phyloP scores from a whole-genome alignment of 2,329 filamentous ascomycete genomes.

The Xylariomycetidae sp. region DNA sequence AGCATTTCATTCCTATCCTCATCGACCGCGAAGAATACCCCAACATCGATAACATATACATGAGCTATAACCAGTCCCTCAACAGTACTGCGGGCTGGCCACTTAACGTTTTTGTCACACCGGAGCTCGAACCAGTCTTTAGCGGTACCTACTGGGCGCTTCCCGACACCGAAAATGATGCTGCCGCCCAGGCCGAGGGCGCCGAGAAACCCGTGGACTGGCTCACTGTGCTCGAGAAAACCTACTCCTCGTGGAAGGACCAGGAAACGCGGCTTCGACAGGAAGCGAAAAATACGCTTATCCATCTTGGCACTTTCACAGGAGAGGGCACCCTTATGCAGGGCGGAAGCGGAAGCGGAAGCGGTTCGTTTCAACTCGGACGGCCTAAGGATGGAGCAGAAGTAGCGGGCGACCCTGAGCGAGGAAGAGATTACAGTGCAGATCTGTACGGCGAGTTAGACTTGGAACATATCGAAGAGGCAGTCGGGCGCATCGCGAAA shows the following conservation, averaged over 20 bases:
- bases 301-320: conserved; percentile 78
- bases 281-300: conserved; percentile 75
- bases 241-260: conserved; percentile 69
- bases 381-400: conserved; percentile 1
- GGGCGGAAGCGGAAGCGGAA: conserved; percentile 16
- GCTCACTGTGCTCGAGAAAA: conserved; percentile 73
- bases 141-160: conserved; percentile 95
- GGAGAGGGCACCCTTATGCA: conserved; percentile 70
- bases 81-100: conserved; percentile 91
- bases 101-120: conserved; percentile 92
- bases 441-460: conserved; percentile 66
- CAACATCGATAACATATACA: conserved; percentile 92
- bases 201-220: conserved; percentile 67
- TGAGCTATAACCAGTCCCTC: conserved; percentile 96
- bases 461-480: conserved; percentile 85
- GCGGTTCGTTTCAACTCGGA: conserved; percentile 5
- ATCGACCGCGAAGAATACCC: conserved; percentile 91
- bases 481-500: conserved; percentile 69
- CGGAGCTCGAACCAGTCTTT: conserved; percentile 87
- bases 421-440: conserved; percentile 23
- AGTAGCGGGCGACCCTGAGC: no score
- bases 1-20: conserved; percentile 83
- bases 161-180: conserved; percentile 50
- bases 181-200: conserved; percentile 35
- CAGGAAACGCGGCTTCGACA: conserved; percentile 78